Base-by-base conservation (phyloP, 495 filamentous ascomycete species). In the Trichoderma reesei region DNA sequence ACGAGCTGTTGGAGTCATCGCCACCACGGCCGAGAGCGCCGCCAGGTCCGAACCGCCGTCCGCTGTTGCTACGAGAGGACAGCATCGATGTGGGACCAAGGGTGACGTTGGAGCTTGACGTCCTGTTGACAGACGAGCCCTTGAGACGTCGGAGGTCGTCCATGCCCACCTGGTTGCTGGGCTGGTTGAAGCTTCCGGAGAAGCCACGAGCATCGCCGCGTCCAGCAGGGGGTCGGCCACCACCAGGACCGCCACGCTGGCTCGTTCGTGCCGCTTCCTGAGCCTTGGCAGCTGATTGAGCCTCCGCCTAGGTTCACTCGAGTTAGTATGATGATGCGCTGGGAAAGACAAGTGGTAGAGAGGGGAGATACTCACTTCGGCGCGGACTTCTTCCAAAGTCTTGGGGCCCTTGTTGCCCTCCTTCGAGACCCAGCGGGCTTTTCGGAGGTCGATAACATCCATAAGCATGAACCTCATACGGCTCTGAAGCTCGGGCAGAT, bases 401-500 rank as follows among this genome's bases (percentile, higher is more conserved):
- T 96, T 96, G 61, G 94, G 94, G 41, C 94, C 94, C 79, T 98
- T 98, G 72, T 86, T 82, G 42, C 85, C 81, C 69, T 94, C 91
- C 82, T 96, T 98, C 60, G 89, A 89, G 38, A 79, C 70, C 94
- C 94, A 99, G 69, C 79, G 75, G 41, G 77, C 78, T 69, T 72
- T 81, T 64, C 94, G 86, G 63, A 98, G 78, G 74, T 99, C 94
- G 67, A 92, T 74, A 67, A 95, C 83, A 76, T 99, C 94, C 86
- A 98, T 86, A 34, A 98, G 81, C 94, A 98, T 98, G 78, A 96
- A 99, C 67, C 81, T 83, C 67, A 96, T 76, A 77, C 94, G 87
- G 72, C 91, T 96, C 13, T 91, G 90, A 26, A 99, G 81, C 13
- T 83, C 85, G 14, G 86, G 83, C 33, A 86, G 88, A 11, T 90